Conservation (phyloP, 2,329 filamentous ascomycete genomes). For the Ustilaginoidea virens region DNA sequence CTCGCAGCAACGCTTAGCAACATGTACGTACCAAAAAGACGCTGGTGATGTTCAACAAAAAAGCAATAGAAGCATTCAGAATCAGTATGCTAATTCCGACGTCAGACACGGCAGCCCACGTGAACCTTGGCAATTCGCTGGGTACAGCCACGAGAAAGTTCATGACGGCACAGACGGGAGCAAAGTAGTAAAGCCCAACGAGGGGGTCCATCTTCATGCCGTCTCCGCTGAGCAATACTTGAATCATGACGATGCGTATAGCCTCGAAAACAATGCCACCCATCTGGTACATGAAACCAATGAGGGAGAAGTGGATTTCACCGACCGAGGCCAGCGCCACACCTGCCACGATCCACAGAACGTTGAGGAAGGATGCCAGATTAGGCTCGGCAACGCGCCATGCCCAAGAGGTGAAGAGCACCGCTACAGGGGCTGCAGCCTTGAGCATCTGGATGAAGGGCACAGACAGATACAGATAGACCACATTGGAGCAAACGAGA, state of each 20-base stretch:
- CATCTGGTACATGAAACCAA: slow-evolving; percentile 54
- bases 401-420: slow-evolving; percentile 49
- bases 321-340: slow-evolving; percentile 39
- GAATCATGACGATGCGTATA: slow-evolving; percentile 69
- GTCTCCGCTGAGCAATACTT: slow-evolving; percentile 60
- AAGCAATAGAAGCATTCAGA: slow-evolving; percentile 63
- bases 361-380: slow-evolving; percentile 27
- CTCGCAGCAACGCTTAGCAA: slow-evolving; percentile 1
- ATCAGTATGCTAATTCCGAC: slow-evolving; percentile 51
- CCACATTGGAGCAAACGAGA: slow-evolving; percentile 51
- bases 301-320: slow-evolving; percentile 52
- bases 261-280: slow-evolving; percentile 70
- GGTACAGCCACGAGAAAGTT: slow-evolving; percentile 57
- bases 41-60: slow-evolving; percentile 67
- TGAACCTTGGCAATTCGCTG: slow-evolving; percentile 52
- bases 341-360: slow-evolving; percentile 35
- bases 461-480: slow-evolving; percentile 52
- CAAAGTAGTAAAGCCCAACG: slow-evolving; percentile 81
- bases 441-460: slow-evolving; percentile 60
- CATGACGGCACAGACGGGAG: slow-evolving; percentile 69
- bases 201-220: slow-evolving; percentile 80
- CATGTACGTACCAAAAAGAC: slow-evolving; percentile 67
- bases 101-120: slow-evolving; percentile 47
- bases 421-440: slow-evolving; percentile 51
- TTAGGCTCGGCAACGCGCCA: slow-evolving; percentile 35